Evolutionary conservation across 495 filamentous ascomycete genomes (phyloP), one percentile per base, ranked within the genome.

Genomic region (Saxispiralis lemnorum): DNA sequence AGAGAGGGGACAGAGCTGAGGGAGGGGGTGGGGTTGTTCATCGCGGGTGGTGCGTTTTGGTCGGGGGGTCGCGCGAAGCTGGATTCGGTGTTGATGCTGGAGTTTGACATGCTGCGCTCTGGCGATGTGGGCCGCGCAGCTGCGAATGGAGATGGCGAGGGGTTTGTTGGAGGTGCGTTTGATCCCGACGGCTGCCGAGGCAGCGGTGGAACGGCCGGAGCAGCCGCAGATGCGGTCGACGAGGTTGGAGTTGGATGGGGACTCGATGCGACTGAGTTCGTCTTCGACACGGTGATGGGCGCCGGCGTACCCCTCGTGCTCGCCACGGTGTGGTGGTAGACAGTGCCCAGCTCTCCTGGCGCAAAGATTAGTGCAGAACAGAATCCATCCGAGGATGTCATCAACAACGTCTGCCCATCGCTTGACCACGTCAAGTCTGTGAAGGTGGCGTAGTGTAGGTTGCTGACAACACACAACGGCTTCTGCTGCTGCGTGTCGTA

Each of bases 401-500:
- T 95, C 31, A 96, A 68, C 18, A 99, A 64, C 1, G 87, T 96
- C 36, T 80, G 67, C 1, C 92, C 92, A 59, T 99, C 92, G 49
- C 69, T 80, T 1, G 92, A 92, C 92, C 92, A 99, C 17, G 81
- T 80, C 47, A 99, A 60, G 62, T 99, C 92, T 1, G 92, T 96
- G 53, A 99, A 99, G 0, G 87, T 94, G 6, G 92, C 86, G 59
- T 83, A 93, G 51, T 99, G 92, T 38, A 99, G 56, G 54, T 99
- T 99, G 70, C 83, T 95, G 16, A 96, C 85, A 14, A 94, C 64
- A 59, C 81, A 89, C 20, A 99, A 66, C 3, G 92, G 89, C 2
- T 83, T 89, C 47, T 84, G 76, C 52, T 99, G 92, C 54, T 99
- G 92, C 0, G 92, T 99, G 58, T 99, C 92, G 59, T 96, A 96